Conservation (phyloP, 2,329 filamentous ascomycete species). For the Pestalotiopsis sp. region DNA sequence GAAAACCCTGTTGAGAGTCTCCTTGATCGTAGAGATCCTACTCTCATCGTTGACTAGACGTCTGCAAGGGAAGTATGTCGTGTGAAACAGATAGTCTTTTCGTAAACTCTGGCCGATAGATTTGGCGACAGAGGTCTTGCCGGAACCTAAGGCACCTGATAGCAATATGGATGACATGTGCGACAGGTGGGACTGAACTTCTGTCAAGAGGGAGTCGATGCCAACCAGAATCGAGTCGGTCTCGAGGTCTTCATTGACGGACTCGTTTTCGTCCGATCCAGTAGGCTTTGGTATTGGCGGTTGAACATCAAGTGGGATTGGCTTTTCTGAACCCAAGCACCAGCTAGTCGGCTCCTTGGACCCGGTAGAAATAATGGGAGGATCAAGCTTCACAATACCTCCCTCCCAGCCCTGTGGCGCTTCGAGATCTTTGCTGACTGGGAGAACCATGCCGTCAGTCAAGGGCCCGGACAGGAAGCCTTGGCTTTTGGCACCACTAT, state of each 20-base stretch:
- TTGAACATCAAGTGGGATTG: constrained; percentile 75
- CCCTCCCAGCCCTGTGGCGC: constrained; percentile 74
- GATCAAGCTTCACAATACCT: constrained; percentile 80
- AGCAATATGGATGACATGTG: constrained; percentile 89
- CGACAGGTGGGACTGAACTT: constrained; percentile 75
- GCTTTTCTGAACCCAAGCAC: constrained; percentile 78
- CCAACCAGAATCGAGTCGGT: constrained; percentile 72
- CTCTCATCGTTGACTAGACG: constrained; percentile 91
- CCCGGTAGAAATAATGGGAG: constrained; percentile 40
- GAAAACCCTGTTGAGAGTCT: constrained; percentile 82
- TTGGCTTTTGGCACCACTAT: constrained; percentile 57
- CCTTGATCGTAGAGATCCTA: constrained; percentile 86
- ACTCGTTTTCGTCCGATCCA: constrained; percentile 48
- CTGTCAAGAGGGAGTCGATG: constrained; percentile 75
- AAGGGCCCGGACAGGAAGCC: constrained; percentile 81
- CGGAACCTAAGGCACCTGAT: constrained; percentile 86
- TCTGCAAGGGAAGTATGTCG: constrained; percentile 83
- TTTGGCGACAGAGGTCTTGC: constrained; percentile 82
- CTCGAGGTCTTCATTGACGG: constrained; percentile 59
- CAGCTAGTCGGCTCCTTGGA: constrained; percentile 61
- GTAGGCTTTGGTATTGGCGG: constrained; percentile 69
- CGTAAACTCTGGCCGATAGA: constrained; percentile 75
- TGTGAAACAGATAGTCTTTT: constrained; percentile 75
- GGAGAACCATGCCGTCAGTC: constrained; percentile 85
- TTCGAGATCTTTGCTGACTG: constrained; percentile 54